Conservation (phyloP, 2,329 filamentous ascomycete genomes). For the Epicoccum sorghinum region DNA sequence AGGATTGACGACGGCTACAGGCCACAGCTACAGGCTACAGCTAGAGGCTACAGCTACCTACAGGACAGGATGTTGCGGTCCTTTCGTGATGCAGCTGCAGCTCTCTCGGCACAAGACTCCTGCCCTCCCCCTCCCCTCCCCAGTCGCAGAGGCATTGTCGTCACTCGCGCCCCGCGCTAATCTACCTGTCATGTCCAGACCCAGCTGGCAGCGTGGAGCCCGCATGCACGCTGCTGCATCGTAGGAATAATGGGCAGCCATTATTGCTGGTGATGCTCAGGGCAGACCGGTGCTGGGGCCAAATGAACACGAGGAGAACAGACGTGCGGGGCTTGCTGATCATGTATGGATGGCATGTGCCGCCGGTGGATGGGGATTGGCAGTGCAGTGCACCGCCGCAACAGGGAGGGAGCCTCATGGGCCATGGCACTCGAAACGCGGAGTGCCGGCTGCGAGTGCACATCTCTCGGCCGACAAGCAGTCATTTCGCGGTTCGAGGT, state of each 20-base stretch:
- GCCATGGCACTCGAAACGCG: neutral
- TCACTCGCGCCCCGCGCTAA: conserved; percentile 16
- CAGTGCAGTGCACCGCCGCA: neutral
- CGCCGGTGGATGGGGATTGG: conserved; percentile 1
- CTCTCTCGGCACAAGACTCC: neutral
- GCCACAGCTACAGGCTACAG: conserved; percentile 4
- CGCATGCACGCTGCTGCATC: conserved; percentile 9
- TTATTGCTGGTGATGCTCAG: neutral
- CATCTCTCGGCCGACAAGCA: neutral
- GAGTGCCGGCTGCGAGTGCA: neutral
- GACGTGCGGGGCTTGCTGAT: conserved; percentile 14
- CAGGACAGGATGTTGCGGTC: conserved; percentile 16
- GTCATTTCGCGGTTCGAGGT: neutral
- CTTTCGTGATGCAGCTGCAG: conserved; percentile 23
- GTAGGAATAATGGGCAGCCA: neutral
- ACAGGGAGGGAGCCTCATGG: too few relatives aligned
- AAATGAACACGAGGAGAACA: neutral
- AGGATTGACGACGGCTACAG: too few relatives aligned
- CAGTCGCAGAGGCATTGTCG: conserved; percentile 14
- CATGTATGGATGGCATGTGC: conserved; percentile 7
- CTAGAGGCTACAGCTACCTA: conserved; percentile 3
- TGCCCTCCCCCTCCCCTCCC: too few relatives aligned
- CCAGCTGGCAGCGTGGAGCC: neutral
- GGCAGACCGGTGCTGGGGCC: neutral
- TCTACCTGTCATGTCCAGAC: neutral